phyloP scores from a whole-genome alignment of 139 green algal genomes.

The Nannochloris sp. region DNA sequence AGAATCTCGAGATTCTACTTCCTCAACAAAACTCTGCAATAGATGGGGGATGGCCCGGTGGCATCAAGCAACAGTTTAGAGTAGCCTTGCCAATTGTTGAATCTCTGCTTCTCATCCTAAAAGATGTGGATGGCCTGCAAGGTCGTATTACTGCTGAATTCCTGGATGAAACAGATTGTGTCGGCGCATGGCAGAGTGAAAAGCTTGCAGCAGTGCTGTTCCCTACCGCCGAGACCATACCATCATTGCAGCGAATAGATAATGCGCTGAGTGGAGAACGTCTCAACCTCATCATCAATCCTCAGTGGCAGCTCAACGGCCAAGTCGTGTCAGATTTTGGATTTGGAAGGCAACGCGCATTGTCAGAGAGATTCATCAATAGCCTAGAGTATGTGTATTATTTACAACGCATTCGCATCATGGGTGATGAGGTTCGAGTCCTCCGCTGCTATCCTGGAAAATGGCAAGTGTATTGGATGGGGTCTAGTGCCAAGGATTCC shows the following conservation, averaged over 20 bases:
- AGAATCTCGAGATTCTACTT: conserved; percentile 70
- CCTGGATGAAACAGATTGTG: conserved; percentile 44
- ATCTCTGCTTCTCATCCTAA: conserved; percentile 56
- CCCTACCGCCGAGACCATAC: conserved; percentile 36
- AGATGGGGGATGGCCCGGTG: conserved; percentile 53
- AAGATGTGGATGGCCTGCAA: conserved; percentile 33
- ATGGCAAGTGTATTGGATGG: conserved; percentile 54
- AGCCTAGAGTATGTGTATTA: conserved; percentile 53
- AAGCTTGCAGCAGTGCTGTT: conserved; percentile 37
- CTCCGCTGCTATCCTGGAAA: conserved; percentile 44
- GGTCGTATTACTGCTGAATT: conserved; percentile 30
- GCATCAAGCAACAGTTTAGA: conserved; percentile 78
- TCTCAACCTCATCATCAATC: conserved; percentile 67
- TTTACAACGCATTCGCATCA: conserved; percentile 44
- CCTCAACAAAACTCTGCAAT: conserved; percentile 28
- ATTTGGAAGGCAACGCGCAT: conserved; percentile 38
- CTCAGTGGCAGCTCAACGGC: conserved; percentile 59
- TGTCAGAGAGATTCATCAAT: conserved; percentile 43
- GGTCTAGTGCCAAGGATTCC: background rate
- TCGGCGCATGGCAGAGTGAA: conserved; percentile 45
- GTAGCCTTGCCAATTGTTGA: conserved; percentile 59
- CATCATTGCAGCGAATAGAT: conserved; percentile 22
- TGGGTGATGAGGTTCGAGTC: conserved; percentile 51
- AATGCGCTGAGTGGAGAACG: conserved; percentile 27
- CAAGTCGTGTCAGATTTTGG: conserved; percentile 56